Percentiles rank a stretch among this genome's conserved stretches.
phyloP scores from a whole-genome alignment of 139 green algal species.

The Chlamydomonas sphaeroides region DNA sequence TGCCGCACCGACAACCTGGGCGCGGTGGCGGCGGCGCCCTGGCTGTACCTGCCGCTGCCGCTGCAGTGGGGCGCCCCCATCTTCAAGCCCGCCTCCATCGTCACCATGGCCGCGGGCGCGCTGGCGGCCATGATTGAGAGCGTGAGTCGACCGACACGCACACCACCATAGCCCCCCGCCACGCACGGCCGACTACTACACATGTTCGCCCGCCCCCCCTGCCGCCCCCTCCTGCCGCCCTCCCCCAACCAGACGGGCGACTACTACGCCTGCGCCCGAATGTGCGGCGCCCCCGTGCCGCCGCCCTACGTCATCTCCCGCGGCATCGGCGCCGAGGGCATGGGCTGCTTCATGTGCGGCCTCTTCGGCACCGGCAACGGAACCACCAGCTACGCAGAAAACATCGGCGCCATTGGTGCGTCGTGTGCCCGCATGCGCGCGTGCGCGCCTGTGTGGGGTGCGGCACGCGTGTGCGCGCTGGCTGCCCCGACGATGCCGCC shows the following conservation, averaged over 20 bases:
- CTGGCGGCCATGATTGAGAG: slow-evolving; percentile 74
- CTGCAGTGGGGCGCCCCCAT: slow-evolving; percentile 68
- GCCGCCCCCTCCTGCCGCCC: too few species aligned
- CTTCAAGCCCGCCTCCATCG: slow-evolving; percentile 52
- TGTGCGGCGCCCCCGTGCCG: slow-evolving; percentile 62
- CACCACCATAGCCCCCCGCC: too few species aligned
- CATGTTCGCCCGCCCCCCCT: too few species aligned
- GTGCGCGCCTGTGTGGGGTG: too few species aligned
- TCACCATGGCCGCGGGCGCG: slow-evolving; percentile 70
- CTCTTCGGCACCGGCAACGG: slow-evolving; percentile 68
- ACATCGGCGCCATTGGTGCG: slow-evolving; percentile 49
- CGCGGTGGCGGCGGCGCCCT: slow-evolving; percentile 59
- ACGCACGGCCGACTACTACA: too few species aligned
- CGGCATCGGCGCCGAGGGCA: slow-evolving; percentile 57
- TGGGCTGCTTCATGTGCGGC: slow-evolving; percentile 59
- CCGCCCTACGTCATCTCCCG: slow-evolving; percentile 65
- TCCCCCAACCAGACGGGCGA: slow-evolving; percentile 54
- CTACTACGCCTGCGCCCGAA: slow-evolving; percentile 59
- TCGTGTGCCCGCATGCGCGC: background rate
- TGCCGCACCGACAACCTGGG: slow-evolving; percentile 45
- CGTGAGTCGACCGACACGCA: slow-evolving; percentile 35
- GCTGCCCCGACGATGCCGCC: too few species aligned
- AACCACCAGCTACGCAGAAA: slow-evolving; percentile 74
- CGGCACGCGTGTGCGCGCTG: too few species aligned
- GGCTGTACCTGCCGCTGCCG: slow-evolving; percentile 57